These are phyloP conservation scores for Pleurotus platypus DNA, from an alignment of 768 basidiomycete genomes.

Conservation along the genomic window DNA sequence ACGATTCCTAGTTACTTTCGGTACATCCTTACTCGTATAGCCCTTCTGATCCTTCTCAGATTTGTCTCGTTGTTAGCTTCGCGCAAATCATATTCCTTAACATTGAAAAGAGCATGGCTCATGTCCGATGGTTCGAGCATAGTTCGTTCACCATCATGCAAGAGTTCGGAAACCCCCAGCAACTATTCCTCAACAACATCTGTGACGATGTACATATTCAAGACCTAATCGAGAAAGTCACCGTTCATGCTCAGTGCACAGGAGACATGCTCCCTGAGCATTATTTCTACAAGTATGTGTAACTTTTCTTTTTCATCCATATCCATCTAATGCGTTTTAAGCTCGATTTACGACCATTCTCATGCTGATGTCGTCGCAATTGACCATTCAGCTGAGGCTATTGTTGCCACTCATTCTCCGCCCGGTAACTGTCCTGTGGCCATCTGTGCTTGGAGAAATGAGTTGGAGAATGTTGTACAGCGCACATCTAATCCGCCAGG, in stretches of 20 bases:
- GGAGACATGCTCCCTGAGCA: conserved; percentile 28
- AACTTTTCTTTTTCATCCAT: conserved; percentile 6
- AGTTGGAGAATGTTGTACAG: conserved; percentile 24
- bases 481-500: conserved; percentile 35
- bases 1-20: conserved; percentile 62
- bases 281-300: conserved; percentile 55
- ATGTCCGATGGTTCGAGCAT: conserved; percentile 77
- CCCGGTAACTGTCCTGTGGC: conserved; percentile 58
- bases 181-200: conserved; percentile 57
- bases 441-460: conserved; percentile 23
- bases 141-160: conserved; percentile 56
- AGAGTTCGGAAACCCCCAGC: conserved; percentile 59
- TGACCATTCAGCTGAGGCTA: conserved; percentile 21
- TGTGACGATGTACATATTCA: conserved; percentile 43
- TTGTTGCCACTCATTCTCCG: conserved; percentile 22
- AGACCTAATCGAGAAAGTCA: conserved; percentile 45
- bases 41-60: no score
- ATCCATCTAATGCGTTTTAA: conserved; percentile 18
- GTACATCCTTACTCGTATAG: conserved; percentile 26
- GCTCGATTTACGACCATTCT: conserved; percentile 46
- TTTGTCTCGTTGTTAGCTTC: conserved; percentile 46
- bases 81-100: conserved; percentile 57
- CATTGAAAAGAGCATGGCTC: conserved; percentile 38
- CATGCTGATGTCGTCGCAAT: conserved; percentile 45
- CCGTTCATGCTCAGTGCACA: conserved; percentile 31